Conservation (phyloP, 495 filamentous ascomycete genomes). For the Annulohypoxylon moriforme region DNA sequence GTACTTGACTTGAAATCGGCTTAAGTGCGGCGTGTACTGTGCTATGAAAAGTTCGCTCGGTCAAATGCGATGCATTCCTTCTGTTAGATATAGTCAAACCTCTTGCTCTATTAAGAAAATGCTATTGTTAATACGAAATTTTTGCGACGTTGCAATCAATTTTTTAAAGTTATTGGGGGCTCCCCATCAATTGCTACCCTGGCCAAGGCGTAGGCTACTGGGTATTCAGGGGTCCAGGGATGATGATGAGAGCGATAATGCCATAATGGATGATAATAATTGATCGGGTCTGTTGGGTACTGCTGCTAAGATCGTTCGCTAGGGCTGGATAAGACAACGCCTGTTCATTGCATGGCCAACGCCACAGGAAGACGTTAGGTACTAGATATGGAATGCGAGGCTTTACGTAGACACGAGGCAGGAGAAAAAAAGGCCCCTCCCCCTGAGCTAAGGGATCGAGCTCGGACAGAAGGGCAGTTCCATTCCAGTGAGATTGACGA, state of each 20-base stretch:
- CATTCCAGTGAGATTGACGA: conserved; percentile 32
- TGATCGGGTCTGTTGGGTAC: conserved; percentile 22
- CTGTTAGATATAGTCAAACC: conserved; percentile 12
- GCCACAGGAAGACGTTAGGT: background rate
- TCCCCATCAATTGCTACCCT: conserved; percentile 19
- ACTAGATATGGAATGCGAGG: conserved; percentile 30
- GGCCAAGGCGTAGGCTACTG: conserved; percentile 14
- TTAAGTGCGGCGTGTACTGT: conserved; percentile 15
- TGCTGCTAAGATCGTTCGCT: conserved; percentile 22
- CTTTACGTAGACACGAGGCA: background rate
- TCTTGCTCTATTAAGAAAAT: conserved; percentile 20
- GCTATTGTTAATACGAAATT: conserved; percentile 2
- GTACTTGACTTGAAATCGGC: conserved; percentile 9
- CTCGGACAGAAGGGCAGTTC: conserved; percentile 13
- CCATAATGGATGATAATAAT: conserved; percentile 6
- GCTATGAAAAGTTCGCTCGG: conserved; percentile 13
- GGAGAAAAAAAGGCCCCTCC: background rate
- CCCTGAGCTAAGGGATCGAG: conserved; percentile 17
- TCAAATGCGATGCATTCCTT: conserved; percentile 39
- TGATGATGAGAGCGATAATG: conserved; percentile 23
- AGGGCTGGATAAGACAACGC: conserved; percentile 41
- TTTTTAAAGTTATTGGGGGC: conserved; percentile 18
- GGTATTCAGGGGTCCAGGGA: conserved; percentile 33
- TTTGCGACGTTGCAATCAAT: conserved; percentile 27
- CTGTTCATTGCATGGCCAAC: background rate